These are phyloP conservation scores for Dryadomyces quercivorus DNA, from an alignment of 2,329 filamentous ascomycete genomes.

Conservation along the genomic window DNA sequence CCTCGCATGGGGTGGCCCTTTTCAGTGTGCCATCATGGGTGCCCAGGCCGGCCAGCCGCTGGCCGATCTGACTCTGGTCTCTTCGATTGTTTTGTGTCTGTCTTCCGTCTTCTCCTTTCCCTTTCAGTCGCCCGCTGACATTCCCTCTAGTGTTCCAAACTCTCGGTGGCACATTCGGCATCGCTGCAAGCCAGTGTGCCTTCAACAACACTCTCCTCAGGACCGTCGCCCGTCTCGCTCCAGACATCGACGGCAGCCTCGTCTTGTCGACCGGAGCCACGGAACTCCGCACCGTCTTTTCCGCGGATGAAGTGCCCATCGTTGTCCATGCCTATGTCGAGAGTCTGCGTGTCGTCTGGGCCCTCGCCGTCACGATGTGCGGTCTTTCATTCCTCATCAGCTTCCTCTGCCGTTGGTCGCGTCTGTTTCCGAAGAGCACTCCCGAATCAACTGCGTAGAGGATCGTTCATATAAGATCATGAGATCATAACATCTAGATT, in stretches of 20 bases:
- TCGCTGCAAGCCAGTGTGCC: slow-evolving; percentile 4
- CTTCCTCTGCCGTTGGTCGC: not conserved
- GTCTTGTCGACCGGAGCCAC: not conserved
- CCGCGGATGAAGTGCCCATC: not conserved
- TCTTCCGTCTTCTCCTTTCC: not conserved
- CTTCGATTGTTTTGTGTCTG: slow-evolving; percentile 21
- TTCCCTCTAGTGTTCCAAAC: slow-evolving; percentile 42
- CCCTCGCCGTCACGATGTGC: not conserved
- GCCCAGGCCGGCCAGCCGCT: slow-evolving; percentile 33
- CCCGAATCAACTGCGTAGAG: no score
- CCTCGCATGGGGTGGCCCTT: not conserved
- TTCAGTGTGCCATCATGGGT: slow-evolving; percentile 27
- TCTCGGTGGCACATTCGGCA: slow-evolving; percentile 40
- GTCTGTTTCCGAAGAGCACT: not conserved
- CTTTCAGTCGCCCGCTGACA: slow-evolving; percentile 19
- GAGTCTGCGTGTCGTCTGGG: not conserved
- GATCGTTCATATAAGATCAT: no score
- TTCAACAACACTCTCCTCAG: slow-evolving; percentile 8
- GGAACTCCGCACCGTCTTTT: not conserved
- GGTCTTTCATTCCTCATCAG: not conserved
- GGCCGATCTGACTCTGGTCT: slow-evolving; percentile 24
- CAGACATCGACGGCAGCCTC: not conserved
- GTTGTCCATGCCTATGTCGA: not conserved
- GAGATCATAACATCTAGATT: no score
- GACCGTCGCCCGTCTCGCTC: not conserved